A percentile compares a stretch with the other conserved stretches of the same genome.
Conservation (phyloP, 768 basidiomycete species). For the Phlebiopsis flavidoalba region DNA sequence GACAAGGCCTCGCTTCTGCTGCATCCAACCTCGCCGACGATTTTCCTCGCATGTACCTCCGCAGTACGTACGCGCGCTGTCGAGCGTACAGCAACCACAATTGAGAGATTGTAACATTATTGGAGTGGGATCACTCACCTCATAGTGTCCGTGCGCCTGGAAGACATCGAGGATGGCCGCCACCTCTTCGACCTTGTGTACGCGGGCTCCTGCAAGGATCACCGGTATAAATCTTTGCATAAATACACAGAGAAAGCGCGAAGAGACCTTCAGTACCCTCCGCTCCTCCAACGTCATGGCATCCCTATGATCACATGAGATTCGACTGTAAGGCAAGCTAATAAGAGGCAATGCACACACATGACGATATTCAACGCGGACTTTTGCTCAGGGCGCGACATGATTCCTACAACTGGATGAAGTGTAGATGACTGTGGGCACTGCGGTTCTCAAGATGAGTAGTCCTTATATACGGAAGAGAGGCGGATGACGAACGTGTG, state of each 20-base stretch:
- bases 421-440: not conserved
- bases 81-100: conserved; percentile 16
- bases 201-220: conserved; percentile 31
- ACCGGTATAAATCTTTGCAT: not conserved
- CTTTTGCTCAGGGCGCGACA: conserved; percentile 25
- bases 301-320: conserved; percentile 27
- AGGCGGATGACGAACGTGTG: not conserved
- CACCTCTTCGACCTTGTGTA: conserved; percentile 43
- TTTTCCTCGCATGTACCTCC: conserved; percentile 30
- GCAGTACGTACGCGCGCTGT: conserved; percentile 23
- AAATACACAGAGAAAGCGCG: not conserved
- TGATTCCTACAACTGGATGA: not conserved
- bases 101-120: too few species aligned
- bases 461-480: not conserved
- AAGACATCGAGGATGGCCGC: conserved; percentile 52
- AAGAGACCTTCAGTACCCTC: conserved; percentile 35
- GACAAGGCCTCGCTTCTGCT: conserved; percentile 43
- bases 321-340: not conserved
- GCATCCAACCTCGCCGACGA: conserved; percentile 46
- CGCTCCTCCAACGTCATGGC: conserved; percentile 52
- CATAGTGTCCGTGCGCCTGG: conserved; percentile 49
- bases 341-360: conserved; percentile 20
- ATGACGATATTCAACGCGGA: conserved; percentile 46
- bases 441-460: not conserved
- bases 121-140: conserved; percentile 26